Evolutionary conservation across 371 early-diverging fungal species (phyloP), one percentile per base, ranked within the genome.

Genomic region (Nematocida ausubeli): DNA sequence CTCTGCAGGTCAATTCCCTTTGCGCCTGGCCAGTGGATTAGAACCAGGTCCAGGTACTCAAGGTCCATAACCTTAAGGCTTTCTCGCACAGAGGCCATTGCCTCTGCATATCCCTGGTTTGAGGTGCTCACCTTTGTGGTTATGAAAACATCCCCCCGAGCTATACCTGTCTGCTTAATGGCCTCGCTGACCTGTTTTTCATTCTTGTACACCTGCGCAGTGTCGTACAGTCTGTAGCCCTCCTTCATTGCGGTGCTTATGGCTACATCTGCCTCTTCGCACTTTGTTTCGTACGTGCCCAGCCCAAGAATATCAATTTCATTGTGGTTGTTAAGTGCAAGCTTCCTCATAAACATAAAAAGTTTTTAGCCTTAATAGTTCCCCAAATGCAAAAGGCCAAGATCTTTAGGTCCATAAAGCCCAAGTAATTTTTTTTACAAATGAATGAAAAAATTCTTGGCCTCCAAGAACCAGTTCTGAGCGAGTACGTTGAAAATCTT

Each of bases 31-130:
- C 89, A 92, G 81, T 92, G 92, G 66, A 95, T 89, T 71, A 95
- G 86, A 82, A 92, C 92, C 60, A 93, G 82, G 82, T 95, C 95
- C 49, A 95, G 83, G 80, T 94, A 94, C 35, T 91, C 89, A 28
- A 90, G 71, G 54, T 88, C 88, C 37, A 94, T 87, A 78, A 91
- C 89, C 44, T 82, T 79, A 40, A 94, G 87, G 30, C 91, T 90
- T 19, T 69, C 50, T 28, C 65, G 54, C 9, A 82, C 40, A 28
- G 78, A 81, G 14, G 87, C 90, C 37, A 89, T 85, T 35, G 86
- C 82, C 49, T 63, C 35, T 14, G 62, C 55, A 49, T 86, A 85
- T 55, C 56, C 70, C 58, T 89, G 90, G 85, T 90, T 91, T 65
- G 52, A 26, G 16, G 78, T 75, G 93, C 93, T 93, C 28, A 95